Conservation (phyloP, 83 land plant species). For the Picea abies region DNA sequence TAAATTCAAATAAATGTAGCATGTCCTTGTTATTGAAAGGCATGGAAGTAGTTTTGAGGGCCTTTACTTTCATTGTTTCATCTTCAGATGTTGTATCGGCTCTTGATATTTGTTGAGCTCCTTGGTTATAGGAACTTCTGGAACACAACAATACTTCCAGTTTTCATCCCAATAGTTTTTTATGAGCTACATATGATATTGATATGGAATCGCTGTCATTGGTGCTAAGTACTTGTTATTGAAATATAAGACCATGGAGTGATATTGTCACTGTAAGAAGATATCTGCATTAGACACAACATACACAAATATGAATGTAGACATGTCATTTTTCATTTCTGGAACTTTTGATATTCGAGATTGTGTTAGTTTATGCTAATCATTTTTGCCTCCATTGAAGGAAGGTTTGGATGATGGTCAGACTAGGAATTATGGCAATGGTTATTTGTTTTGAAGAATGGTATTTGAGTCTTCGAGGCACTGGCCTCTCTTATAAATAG, state of each 20-base stretch:
- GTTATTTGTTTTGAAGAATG: no score
- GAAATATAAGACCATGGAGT: neutral
- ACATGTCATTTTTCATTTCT: no score
- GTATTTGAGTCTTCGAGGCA: no score
- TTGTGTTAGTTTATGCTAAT: no score
- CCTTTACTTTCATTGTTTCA: neutral
- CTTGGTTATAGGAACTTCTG: neutral
- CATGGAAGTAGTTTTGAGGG: neutral
- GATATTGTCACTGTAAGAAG: neutral
- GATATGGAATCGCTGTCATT: neutral
- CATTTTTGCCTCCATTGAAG: no score
- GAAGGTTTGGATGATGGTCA: no score
- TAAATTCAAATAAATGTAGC: no score
- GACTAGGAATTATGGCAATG: no score
- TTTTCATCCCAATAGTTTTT: neutral
- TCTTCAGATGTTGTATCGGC: neutral
- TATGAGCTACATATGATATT: neutral
- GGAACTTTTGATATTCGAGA: no score
- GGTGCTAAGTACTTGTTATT: neutral
- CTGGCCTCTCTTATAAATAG: no score
- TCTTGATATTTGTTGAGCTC: neutral
- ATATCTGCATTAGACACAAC: neutral
- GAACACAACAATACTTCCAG: no score
- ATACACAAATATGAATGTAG: no score
- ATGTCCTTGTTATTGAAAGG: slow-evolving; percentile 58